Evolutionary conservation across 345 rosid genomes (phyloP), one percentile per base, ranked within the genome.

Genomic region (Garcia nutans): DNA sequence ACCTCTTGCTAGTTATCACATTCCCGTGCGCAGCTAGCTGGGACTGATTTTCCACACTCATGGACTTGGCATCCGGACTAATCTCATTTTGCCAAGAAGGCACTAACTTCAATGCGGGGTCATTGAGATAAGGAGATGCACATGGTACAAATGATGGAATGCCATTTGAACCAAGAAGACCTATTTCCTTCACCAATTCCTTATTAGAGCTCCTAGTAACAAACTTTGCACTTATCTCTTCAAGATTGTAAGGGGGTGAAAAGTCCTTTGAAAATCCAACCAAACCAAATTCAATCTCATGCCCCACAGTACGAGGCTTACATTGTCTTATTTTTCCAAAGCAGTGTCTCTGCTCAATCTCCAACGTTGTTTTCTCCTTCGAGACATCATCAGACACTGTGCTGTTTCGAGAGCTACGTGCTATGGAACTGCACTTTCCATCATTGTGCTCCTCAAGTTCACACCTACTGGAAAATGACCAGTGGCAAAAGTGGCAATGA

Each of bases 151-250:
- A 76, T 26, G 76, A 78, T 49, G 86, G 86, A 49, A 70, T 23
- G 28, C 86, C 84, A 65, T 80, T 72, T 64, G 84, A 78, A 75
- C 86, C 84, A 49, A 81, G 81, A 64, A 84, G 82, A 42, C 84
- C 86, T 33, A 84, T 84, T 61, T 76, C 80, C 80, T 64, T 72
- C 70, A 84, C 78, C 78, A 84, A 65, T n/a, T 80, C 86, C 75
- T 72, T 81, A 55, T 75, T 72, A 62, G 78, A 84, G 76, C 63
- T 78, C 23, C 67, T 69, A 13, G 78, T 76, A 11, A 78, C 70
- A 54, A 84, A 84, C 79, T 66, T 84, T 11, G 76, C 52, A 73
- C 82, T 71, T 68, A 84, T 76, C 77, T 76, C 82, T 54, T 76
- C 84, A 58, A 81, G 26, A 19, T 76, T 58, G 74, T 71, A 84